Evolutionary conservation across 1,284 basidiomycete species (phyloP).

Genomic region (Athelia psychrophila): DNA sequence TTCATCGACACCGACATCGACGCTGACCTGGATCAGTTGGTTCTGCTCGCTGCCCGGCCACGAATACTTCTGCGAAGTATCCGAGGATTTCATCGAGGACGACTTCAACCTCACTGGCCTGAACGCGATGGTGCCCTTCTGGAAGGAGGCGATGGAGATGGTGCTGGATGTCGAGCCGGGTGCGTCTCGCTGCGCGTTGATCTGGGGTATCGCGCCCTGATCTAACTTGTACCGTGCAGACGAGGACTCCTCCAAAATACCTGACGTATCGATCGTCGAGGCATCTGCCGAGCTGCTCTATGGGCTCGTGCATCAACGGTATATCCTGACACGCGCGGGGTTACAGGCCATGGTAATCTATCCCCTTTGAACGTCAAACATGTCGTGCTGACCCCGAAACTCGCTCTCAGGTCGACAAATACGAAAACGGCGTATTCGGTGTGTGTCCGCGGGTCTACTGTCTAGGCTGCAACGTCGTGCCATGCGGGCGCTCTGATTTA

Average conservation of each 20-base stretch:
- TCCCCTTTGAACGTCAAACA: slow-evolving; percentile 8
- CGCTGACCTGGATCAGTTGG: slow-evolving; percentile 97
- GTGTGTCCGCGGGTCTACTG: slow-evolving; percentile 97
- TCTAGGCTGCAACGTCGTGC: slow-evolving; percentile 85
- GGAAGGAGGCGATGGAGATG: slow-evolving; percentile 99
- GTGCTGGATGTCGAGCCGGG: slow-evolving; percentile 99
- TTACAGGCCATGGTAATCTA: slow-evolving; percentile 88
- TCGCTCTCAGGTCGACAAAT: slow-evolving; percentile 85
- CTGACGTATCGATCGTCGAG: slow-evolving; percentile 97
- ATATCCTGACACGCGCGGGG: slow-evolving; percentile 92
- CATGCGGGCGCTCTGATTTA: slow-evolving; percentile 93
- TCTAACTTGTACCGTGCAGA: slow-evolving; percentile 41
- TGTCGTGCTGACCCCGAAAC: neutral
- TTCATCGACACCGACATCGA: slow-evolving; percentile 82
- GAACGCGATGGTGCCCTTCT: slow-evolving; percentile 95
- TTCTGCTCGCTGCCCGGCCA: slow-evolving; percentile 98
- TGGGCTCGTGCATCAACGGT: slow-evolving; percentile 96
- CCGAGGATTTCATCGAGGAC: slow-evolving; percentile 99
- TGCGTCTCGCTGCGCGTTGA: slow-evolving; percentile 36
- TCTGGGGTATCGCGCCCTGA: slow-evolving; percentile 10
- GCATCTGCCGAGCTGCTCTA: slow-evolving; percentile 97
- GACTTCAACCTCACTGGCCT: slow-evolving; percentile 99
- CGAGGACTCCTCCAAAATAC: slow-evolving; percentile 91
- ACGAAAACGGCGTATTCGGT: slow-evolving; percentile 91
- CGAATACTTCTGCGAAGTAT: slow-evolving; percentile 98